phyloP scores from a whole-genome alignment of 2,329 filamentous ascomycete genomes.

The Ilyonectria destructans region DNA sequence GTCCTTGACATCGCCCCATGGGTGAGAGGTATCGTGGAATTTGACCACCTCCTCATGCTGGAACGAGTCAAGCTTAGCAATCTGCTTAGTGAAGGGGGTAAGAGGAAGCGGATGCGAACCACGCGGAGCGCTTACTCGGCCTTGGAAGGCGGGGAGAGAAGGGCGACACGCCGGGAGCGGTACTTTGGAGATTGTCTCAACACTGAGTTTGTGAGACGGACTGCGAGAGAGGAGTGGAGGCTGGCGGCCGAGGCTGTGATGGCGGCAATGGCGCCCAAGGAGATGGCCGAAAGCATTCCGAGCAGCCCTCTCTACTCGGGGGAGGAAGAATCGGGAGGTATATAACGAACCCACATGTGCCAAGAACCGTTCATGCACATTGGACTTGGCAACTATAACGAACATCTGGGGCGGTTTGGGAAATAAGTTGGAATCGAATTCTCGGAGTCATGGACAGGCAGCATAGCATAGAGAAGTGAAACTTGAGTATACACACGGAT shows the following conservation, averaged over 20 bases:
- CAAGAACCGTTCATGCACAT: conserved; percentile 7
- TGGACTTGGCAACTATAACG: conserved; percentile 26
- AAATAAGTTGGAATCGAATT: conserved; percentile 20
- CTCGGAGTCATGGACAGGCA: conserved; percentile 32
- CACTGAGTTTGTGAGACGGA: conserved; percentile 75
- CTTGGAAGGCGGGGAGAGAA: conserved; percentile 80
- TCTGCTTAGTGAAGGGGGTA: conserved; percentile 73
- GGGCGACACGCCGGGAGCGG: conserved; percentile 77
- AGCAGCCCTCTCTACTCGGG: conserved; percentile 39
- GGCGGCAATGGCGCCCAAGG: conserved; percentile 35
- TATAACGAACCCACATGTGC: conserved; percentile 16
- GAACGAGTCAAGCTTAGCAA: conserved; percentile 76
- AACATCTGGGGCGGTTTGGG: conserved; percentile 24
- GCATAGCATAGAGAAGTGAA: conserved; percentile 31
- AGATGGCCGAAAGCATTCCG: conserved; percentile 31
- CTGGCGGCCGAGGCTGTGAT: conserved; percentile 46
- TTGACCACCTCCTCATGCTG: conserved; percentile 80
- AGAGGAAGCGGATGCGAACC: conserved; percentile 72
- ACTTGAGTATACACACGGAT: conserved; percentile 1
- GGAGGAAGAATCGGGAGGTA: conserved; percentile 27
- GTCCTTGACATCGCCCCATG: conserved; percentile 89
- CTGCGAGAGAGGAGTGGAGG: conserved; percentile 66
- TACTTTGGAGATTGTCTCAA: conserved; percentile 80
- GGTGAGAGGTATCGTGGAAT: conserved; percentile 86
- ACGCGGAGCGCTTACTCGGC: conserved; percentile 85